phyloP scores from a whole-genome alignment of 2,329 filamentous ascomycete genomes.

The Trematosphaeria pertusa region DNA sequence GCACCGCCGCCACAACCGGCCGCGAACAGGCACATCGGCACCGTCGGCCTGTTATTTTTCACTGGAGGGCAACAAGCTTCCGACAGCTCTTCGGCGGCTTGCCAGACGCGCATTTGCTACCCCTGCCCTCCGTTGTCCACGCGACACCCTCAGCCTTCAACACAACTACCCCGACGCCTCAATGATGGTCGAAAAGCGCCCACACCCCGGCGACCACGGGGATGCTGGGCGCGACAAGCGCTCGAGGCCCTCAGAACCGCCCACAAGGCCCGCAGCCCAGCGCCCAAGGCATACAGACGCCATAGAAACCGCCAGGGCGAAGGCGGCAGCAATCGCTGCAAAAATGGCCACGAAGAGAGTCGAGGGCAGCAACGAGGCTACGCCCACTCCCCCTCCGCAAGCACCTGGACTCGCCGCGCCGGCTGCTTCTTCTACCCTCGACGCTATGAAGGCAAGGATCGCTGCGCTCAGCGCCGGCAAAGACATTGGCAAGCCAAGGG shows the following conservation, averaged over 20 bases:
- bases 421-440: slow-evolving; percentile 21
- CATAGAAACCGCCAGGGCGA: slow-evolving; percentile 3
- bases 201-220: slow-evolving; percentile 45
- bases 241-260: slow-evolving; percentile 39
- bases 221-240: slow-evolving; percentile 51
- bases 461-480: slow-evolving; percentile 60
- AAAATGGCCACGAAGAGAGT: slow-evolving; percentile 37
- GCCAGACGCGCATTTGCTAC: background rate
- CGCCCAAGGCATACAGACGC: too few relatives aligned
- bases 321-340: slow-evolving; percentile 38
- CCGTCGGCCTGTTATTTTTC: background rate
- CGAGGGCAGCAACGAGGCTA: slow-evolving; percentile 13
- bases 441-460: slow-evolving; percentile 31
- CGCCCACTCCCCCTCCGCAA: slow-evolving; percentile 18
- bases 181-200: slow-evolving; percentile 54
- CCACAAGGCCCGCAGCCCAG: slow-evolving; percentile 33
- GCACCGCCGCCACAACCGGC: slow-evolving; percentile 6
- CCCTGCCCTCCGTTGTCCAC: background rate
- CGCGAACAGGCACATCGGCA: background rate
- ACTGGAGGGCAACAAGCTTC: background rate
- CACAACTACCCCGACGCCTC: slow-evolving; percentile 10
- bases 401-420: slow-evolving; percentile 18
- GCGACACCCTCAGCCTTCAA: slow-evolving; percentile 6
- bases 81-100: too few relatives aligned
- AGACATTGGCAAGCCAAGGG: slow-evolving; percentile 61